Percentiles rank a stretch among this genome's conserved stretches.
Evolutionary conservation across 108 stramenopile species (phyloP).

Genomic region (Pseudonitzschia multiseries): DNA sequence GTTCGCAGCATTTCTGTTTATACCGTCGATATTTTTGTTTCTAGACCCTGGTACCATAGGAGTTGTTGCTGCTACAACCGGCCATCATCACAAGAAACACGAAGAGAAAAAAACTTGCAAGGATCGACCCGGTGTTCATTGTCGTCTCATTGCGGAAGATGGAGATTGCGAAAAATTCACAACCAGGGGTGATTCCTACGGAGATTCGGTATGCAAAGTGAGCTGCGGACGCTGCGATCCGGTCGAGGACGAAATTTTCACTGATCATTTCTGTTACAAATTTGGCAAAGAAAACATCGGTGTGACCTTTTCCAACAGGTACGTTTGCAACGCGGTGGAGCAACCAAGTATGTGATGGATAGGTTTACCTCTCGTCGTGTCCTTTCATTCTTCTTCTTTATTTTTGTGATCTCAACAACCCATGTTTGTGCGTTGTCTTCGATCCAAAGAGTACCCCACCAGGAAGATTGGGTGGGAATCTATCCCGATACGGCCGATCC

Average conservation of each 20-base stretch:
- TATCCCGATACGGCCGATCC: conserved; percentile 2
- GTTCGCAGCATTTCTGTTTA: not conserved
- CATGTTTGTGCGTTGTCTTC: not conserved
- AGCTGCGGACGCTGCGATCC: conserved; percentile 5
- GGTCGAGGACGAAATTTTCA: not conserved
- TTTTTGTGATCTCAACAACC: not conserved
- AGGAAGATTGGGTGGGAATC: conserved; percentile 13
- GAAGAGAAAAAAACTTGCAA: conserved; percentile 1
- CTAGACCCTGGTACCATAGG: no score
- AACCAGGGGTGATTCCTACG: not conserved
- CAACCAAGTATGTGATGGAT: no score
- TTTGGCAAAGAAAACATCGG: conserved; percentile 14
- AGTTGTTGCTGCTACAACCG: not conserved
- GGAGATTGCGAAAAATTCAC: conserved; percentile 4
- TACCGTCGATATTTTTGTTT: not conserved
- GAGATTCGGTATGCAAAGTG: not conserved
- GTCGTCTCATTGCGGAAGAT: not conserved
- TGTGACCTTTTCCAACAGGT: conserved; percentile 5
- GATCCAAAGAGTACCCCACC: not conserved
- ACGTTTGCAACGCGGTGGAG: not conserved
- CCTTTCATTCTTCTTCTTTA: not conserved
- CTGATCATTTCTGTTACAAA: conserved; percentile 11
- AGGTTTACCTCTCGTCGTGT: no score
- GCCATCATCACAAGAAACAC: not conserved
- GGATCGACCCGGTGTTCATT: conserved; percentile 1